phyloP scores from a whole-genome alignment of 352 stramenopile genomes.

The Phytophthora sojae region DNA sequence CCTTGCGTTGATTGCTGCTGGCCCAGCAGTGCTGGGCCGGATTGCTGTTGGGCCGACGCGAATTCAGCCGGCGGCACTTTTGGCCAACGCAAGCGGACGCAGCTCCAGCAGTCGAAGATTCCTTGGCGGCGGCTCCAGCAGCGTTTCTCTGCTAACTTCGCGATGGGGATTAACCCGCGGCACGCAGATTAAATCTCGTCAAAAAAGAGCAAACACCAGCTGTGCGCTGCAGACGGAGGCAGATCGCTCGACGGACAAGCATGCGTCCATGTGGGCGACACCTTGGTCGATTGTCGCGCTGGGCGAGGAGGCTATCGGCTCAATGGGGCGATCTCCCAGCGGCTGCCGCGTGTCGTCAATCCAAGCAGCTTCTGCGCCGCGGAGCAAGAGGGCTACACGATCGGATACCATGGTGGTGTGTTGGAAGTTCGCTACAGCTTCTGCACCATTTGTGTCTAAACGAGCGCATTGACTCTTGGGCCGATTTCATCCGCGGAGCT shows the following conservation, averaged over 20 bases:
- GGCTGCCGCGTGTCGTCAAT: background rate
- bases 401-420: background rate
- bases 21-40: background rate
- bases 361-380: too few relatives aligned
- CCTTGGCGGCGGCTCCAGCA: background rate
- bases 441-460: too few relatives aligned
- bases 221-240: conserved; percentile 6
- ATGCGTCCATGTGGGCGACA: too few relatives aligned
- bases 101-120: too few relatives aligned
- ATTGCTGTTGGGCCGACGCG: conserved; percentile 10
- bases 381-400: background rate
- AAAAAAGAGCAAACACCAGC: conserved; percentile 20
- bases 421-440: too few relatives aligned
- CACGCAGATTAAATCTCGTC: conserved; percentile 32
- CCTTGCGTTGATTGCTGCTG: conserved; percentile 15
- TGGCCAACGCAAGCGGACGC: too few relatives aligned
- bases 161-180: conserved; percentile 15
- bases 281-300: background rate
- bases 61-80: background rate
- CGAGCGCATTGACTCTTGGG: background rate
- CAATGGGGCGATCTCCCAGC: background rate
- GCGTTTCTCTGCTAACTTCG: conserved; percentile 22
- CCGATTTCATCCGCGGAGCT: background rate
- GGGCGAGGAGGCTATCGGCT: background rate
- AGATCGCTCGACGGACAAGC: background rate